Conservation (phyloP, 176 grass and related monocot species). For the Musa schizocarpa region DNA sequence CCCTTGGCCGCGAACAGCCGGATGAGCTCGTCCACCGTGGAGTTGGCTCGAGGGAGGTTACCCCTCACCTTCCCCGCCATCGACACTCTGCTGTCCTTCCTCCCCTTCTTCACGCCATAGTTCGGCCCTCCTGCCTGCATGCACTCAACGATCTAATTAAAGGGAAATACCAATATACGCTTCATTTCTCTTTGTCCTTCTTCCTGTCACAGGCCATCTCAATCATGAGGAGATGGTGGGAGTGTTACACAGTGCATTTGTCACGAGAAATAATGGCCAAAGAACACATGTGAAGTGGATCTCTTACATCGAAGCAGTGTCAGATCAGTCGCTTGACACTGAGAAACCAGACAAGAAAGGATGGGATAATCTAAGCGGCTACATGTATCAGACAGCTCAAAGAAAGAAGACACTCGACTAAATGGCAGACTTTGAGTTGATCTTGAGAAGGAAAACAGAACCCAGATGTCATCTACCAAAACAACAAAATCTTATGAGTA, state of each 20-base stretch:
- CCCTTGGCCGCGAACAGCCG: slow-evolving; percentile 67
- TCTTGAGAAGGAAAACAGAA: too few relatives aligned
- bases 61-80: slow-evolving; percentile 39
- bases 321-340: not conserved
- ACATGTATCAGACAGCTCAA: not conserved
- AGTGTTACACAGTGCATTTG: too few relatives aligned
- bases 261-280: not conserved
- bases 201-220: too few relatives aligned
- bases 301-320: not conserved
- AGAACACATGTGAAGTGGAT: not conserved
- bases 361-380: not conserved
- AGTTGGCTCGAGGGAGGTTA: slow-evolving; percentile 70
- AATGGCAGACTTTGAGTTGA: not conserved
- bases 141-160: not conserved
- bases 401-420: not conserved
- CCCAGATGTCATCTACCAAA: too few relatives aligned
- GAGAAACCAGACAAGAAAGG: not conserved
- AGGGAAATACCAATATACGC: not conserved
- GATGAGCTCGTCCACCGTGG: slow-evolving; percentile 71
- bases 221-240: too few relatives aligned
- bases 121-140: slow-evolving; percentile 71
- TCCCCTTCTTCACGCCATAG: slow-evolving; percentile 66
- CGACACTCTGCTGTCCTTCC: slow-evolving; percentile 88
- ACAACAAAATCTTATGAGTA: too few relatives aligned
- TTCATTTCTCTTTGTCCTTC: too few relatives aligned